Conservation (phyloP, 768 basidiomycete species). For the Sporobolomyces phaffii region DNA sequence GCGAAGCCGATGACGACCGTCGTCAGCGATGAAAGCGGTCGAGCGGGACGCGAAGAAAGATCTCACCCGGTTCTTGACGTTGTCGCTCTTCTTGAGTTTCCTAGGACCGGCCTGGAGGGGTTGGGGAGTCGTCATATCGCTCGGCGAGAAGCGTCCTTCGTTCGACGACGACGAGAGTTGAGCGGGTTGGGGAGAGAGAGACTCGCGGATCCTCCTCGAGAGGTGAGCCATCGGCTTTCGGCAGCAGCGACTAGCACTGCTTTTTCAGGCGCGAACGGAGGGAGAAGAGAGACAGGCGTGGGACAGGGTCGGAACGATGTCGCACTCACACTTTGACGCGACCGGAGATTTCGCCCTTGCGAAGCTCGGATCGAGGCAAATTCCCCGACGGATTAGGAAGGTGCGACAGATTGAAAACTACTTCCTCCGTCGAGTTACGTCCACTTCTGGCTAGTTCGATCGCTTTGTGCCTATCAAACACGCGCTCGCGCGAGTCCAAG, state of each 20-base stretch:
- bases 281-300: background rate
- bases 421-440: background rate
- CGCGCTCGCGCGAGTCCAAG: no score
- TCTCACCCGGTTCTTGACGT: conserved; percentile 29
- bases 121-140: conserved; percentile 2
- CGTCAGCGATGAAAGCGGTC: no score
- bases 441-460: background rate
- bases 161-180: background rate
- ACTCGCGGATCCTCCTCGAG: background rate
- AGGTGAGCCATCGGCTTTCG: background rate
- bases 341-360: no score
- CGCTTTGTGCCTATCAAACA: no score
- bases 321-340: background rate
- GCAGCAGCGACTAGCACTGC: background rate
- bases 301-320: background rate
- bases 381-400: background rate
- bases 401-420: background rate
- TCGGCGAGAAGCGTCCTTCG: background rate
- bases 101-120: conserved; percentile 23
- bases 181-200: background rate
- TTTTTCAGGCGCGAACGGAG: no score
- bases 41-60: no score
- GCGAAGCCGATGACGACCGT: no score
- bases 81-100: conserved; percentile 26
- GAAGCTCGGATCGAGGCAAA: no score